Conservation (phyloP, 352 stramenopile genomes). For the Phytophthora pseudosyringae region DNA sequence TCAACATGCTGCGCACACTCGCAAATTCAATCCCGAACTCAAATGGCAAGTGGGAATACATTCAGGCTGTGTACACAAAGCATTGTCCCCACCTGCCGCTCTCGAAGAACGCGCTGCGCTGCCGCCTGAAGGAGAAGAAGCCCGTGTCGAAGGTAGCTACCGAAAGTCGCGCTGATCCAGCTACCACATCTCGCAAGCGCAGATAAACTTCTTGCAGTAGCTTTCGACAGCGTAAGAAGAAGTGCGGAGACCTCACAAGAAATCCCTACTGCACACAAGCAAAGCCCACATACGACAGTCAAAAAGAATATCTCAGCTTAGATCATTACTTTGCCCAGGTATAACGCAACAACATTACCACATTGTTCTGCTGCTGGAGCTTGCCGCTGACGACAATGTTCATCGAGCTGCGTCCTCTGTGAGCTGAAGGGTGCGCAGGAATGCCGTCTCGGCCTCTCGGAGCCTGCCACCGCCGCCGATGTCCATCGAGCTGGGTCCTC, state of each 20-base stretch:
- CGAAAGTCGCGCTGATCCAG: background rate
- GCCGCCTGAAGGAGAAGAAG: background rate
- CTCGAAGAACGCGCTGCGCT: background rate
- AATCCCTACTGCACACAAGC: background rate
- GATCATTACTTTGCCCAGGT: no score
- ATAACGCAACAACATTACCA: no score
- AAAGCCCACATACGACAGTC: background rate
- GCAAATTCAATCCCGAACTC: background rate
- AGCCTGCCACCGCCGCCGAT: no score
- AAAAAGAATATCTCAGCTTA: no score
- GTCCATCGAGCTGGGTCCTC: no score
- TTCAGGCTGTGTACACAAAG: background rate
- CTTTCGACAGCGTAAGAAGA: background rate
- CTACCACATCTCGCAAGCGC: background rate
- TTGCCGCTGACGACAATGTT: no score
- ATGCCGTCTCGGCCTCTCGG: no score
- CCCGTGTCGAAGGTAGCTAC: background rate
- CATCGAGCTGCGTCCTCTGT: no score
- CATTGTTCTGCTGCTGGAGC: no score
- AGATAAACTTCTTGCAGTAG: background rate
- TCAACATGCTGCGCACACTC: background rate
- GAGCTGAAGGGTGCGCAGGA: no score
- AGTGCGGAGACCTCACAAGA: background rate
- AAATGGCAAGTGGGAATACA: background rate
- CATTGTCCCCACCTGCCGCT: background rate